Percentiles rank a stretch among this genome's conserved stretches.
These are phyloP conservation scores for Mycena galopus DNA, from an alignment of 768 basidiomycete species.

Conservation along the genomic window DNA sequence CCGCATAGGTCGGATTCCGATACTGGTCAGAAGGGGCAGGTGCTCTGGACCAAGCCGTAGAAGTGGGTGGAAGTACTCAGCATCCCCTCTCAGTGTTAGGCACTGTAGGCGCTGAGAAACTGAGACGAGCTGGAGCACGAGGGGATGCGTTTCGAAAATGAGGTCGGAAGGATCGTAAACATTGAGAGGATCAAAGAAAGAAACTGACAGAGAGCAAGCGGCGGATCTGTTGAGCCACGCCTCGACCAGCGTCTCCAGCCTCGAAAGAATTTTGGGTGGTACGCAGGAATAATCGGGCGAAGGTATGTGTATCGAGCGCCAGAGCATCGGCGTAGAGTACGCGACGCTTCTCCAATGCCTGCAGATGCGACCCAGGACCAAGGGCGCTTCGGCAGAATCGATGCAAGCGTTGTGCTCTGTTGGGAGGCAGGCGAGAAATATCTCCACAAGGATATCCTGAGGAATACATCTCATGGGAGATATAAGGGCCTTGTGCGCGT, in stretches of 20 bases:
- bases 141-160: neutral
- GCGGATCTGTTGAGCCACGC: neutral
- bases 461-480: constrained; percentile 14
- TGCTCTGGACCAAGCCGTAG: neutral
- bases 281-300: too few relatives aligned
- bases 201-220: neutral
- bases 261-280: neutral
- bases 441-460: constrained; percentile 19
- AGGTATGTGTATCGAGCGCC: constrained; percentile 20
- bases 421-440: constrained; percentile 16
- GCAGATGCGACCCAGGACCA: too few relatives aligned
- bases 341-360: too few relatives aligned
- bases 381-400: constrained; percentile 3
- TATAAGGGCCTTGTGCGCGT: neutral
- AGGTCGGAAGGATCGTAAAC: neutral
- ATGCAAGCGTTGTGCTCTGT: constrained; percentile 15
- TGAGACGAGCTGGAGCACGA: neutral
- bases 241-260: neutral
- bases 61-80: neutral
- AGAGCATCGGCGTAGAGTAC: constrained; percentile 21
- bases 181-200: neutral
- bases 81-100: neutral
- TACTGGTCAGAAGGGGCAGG: neutral
- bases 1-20: too few relatives aligned
- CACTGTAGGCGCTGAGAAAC: neutral